These are phyloP conservation scores for Euptelea pleiosperma DNA, from an alignment of 164 flowering plant species.

Conservation along the genomic window DNA sequence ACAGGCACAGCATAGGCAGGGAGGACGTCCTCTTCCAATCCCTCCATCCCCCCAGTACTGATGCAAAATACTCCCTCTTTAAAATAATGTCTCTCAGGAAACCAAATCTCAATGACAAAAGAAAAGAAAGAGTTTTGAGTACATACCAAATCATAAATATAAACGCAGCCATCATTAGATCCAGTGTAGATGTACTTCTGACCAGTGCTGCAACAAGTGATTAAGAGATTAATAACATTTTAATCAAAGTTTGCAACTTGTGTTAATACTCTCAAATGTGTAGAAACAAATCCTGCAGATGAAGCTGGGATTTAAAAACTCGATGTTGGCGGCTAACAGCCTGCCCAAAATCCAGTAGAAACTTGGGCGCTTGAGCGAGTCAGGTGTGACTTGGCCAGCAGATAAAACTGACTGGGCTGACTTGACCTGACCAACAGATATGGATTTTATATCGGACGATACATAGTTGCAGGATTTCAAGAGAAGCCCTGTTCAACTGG, in stretches of 20 bases:
- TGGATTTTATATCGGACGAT: too few relatives aligned
- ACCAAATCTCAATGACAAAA: background rate
- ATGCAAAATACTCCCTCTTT: too few relatives aligned
- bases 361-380: background rate
- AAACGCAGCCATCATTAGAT: conserved; percentile 57
- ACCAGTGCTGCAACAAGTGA: conserved; percentile 70
- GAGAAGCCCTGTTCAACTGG: too few relatives aligned
- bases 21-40: too few relatives aligned
- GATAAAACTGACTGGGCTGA: background rate
- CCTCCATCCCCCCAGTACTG: too few relatives aligned
- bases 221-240: conserved; percentile 6
- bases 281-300: background rate
- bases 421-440: too few relatives aligned
- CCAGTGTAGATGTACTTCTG: conserved; percentile 87
- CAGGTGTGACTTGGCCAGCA: background rate
- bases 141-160: conserved; percentile 76
- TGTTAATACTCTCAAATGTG: background rate
- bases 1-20: too few relatives aligned
- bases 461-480: too few relatives aligned
- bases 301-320: background rate
- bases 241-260: background rate
- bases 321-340: background rate
- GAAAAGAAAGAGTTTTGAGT: background rate
- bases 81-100: background rate
- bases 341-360: background rate